phyloP scores from a whole-genome alignment of 1,139 yeast species.

The Hemisphaericaspora subhashii region DNA sequence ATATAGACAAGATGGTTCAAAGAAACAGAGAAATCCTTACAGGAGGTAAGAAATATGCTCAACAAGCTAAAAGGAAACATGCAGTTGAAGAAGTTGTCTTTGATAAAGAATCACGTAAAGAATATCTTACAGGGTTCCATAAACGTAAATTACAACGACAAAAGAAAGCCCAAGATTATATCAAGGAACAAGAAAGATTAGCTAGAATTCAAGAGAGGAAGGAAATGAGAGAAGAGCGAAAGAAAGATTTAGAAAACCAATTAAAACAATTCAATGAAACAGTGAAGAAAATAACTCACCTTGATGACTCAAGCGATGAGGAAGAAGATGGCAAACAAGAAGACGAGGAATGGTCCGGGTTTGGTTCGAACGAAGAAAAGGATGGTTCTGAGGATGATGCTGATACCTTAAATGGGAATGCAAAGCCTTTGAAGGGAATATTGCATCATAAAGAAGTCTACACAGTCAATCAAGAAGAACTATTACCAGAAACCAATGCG shows the following conservation, averaged over 20 bases:
- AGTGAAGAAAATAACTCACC: conserved; percentile 43
- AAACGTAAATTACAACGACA: conserved; percentile 87
- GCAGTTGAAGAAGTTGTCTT: conserved; percentile 81
- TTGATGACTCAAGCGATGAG: conserved; percentile 33
- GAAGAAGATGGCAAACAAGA: conserved; percentile 25
- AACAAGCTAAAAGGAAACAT: conserved; percentile 59
- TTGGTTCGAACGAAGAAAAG: conserved; percentile 31
- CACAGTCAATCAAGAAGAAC: conserved; percentile 37
- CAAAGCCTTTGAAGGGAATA: conserved; percentile 33
- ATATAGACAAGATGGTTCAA: conserved; percentile 16
- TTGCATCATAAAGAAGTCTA: conserved; percentile 46
- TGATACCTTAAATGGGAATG: conserved; percentile 15
- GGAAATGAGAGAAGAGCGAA: conserved; percentile 66
- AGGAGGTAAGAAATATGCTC: conserved; percentile 81
- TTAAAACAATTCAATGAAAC: conserved; percentile 58
- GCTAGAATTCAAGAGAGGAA: conserved; percentile 77
- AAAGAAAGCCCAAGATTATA: conserved; percentile 76
- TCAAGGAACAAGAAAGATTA: conserved; percentile 73
- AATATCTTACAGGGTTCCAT: conserved; percentile 92
- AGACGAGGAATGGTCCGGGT: conserved; percentile 30
- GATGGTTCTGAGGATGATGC: conserved; percentile 19
- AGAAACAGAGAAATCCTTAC: conserved; percentile 83
- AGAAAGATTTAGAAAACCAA: conserved; percentile 62
- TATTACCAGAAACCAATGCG: conserved; percentile 44
- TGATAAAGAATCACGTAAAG: conserved; percentile 70